Conservation (phyloP, 2,329 filamentous ascomycete species). For the Neoascochyta sp. region DNA sequence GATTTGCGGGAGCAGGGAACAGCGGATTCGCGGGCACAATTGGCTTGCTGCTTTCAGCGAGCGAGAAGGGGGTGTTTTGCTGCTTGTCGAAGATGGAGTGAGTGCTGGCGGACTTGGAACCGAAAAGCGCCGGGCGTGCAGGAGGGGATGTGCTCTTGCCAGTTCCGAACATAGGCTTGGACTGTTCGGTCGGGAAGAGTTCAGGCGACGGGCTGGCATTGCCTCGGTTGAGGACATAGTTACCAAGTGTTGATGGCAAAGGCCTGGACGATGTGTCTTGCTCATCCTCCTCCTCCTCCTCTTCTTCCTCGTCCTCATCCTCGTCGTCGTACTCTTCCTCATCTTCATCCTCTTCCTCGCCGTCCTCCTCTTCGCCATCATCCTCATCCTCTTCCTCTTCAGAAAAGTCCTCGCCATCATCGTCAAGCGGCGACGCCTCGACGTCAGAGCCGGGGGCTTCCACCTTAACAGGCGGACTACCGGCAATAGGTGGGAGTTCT, state of each 20-base stretch:
- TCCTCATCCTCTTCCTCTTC: constrained; percentile 41
- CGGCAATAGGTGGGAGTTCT: constrained; percentile 45
- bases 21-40: constrained; percentile 35
- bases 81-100: constrained; percentile 18
- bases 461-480: constrained; percentile 47
- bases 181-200: too few relatives aligned
- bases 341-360: constrained; percentile 43
- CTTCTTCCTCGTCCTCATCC: constrained; percentile 30
- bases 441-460: constrained; percentile 36
- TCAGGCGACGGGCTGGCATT: too few relatives aligned
- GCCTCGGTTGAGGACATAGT: constrained; percentile 5
- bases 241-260: constrained; percentile 7
- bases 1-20: constrained; percentile 52
- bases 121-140: not conserved
- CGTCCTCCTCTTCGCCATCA: constrained; percentile 27
- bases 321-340: constrained; percentile 43
- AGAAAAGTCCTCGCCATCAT: constrained; percentile 38
- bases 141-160: constrained; percentile 1
- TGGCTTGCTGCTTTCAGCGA: constrained; percentile 8
- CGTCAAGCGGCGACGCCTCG: constrained; percentile 30
- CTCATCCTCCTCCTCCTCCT: constrained; percentile 4
- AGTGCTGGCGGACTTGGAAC: not conserved
- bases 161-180: too few relatives aligned
- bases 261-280: constrained; percentile 1
- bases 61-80: constrained; percentile 11